Base-by-base conservation (phyloP, 441 rosid genomes). In the Populus trichocarpa region DNA sequence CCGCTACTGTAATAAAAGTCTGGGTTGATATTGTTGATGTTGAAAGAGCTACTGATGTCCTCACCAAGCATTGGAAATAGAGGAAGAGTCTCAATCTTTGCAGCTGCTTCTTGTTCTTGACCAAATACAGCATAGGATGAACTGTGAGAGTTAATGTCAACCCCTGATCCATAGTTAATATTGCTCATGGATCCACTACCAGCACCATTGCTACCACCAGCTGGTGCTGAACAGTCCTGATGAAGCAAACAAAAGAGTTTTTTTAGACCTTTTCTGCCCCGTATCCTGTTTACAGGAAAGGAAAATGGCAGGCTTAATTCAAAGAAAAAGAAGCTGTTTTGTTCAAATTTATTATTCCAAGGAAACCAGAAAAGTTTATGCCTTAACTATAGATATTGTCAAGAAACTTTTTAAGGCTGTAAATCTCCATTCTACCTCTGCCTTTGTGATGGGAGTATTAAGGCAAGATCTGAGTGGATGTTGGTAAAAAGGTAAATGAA, bases 31-130 rank as follows among this genome's bases (percentile, higher is more conserved):
- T 81, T 81, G 25, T 75, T 84, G 18, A 80, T 59, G 83, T 69
- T 83, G 82, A 83, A 80, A 23, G 81, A 80, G 46, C 76, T 80
- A 77, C 81, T 81, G 61, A 87, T 81, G 40, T 87, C 90, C 64
- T 92, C 95, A 25, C 88, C 89, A 65, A 87, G 95, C 86, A 92
- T 87, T 66, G 99, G 99, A 76, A 96, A 96, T 38, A 96, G 88
- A 77, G 96, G 97, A 38, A 96, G 95, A 8, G 98, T 96, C 77
- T 89, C 93, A 72, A 88, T 79, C 81, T 89, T 87, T 76, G 89
- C 80, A 63, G 68, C 79, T 32, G 75, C 83, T 8, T 77, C 81
- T 0, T 80, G 72, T 0, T 80, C 85, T 35, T 78, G 82, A 6
- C 88, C 91, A 30, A 85, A 85, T 71, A 81, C 70, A 75, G 86